A percentile compares a stretch with the other conserved stretches of the same genome.
These are phyloP conservation scores for Flaveria ramosissima DNA, from an alignment of 129 eudicot genomes.

Conservation along the genomic window DNA sequence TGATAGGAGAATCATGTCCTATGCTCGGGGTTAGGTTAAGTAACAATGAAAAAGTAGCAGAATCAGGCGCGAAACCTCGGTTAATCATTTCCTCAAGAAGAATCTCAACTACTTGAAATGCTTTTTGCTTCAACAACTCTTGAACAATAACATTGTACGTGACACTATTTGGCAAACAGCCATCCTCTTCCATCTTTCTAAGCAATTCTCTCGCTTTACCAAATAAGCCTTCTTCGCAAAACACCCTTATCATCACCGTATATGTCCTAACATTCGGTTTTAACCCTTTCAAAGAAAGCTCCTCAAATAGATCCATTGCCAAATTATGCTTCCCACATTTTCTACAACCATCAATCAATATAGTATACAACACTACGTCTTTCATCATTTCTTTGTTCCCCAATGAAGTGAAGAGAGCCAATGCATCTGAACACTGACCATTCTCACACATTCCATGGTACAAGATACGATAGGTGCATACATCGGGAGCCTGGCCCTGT, in stretches of 20 bases:
- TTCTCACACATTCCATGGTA: conserved; percentile 32
- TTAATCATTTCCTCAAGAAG: conserved; percentile 30
- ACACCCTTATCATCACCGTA: conserved; percentile 24
- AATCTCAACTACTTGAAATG: conserved; percentile 7
- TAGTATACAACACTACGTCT: conserved; percentile 20
- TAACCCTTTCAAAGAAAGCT: conserved; percentile 25
- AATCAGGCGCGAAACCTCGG: conserved; percentile 30
- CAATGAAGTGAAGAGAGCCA: conserved; percentile 21
- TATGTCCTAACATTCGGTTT: conserved; percentile 30
- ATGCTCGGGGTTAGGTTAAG: not conserved
- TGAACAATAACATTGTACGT: conserved; percentile 26
- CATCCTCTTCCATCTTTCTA: conserved; percentile 30
- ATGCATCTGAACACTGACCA: conserved; percentile 18
- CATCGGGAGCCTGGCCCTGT: conserved; percentile 19
- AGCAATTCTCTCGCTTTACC: conserved; percentile 31
- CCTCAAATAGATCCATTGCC: conserved; percentile 28
- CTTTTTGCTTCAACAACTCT: conserved; percentile 28
- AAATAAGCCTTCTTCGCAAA: conserved; percentile 25
- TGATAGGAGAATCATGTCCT: conserved; percentile 16
- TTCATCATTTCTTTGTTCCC: conserved; percentile 5
- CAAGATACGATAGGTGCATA: conserved; percentile 18
- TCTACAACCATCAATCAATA: conserved; percentile 36
- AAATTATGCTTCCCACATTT: conserved; percentile 28
- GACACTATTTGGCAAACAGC: conserved; percentile 29
- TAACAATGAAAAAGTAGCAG: conserved; percentile 22